Base-by-base conservation (phyloP, 2,329 filamentous ascomycete species). In the Atkinsonella texensis region DNA sequence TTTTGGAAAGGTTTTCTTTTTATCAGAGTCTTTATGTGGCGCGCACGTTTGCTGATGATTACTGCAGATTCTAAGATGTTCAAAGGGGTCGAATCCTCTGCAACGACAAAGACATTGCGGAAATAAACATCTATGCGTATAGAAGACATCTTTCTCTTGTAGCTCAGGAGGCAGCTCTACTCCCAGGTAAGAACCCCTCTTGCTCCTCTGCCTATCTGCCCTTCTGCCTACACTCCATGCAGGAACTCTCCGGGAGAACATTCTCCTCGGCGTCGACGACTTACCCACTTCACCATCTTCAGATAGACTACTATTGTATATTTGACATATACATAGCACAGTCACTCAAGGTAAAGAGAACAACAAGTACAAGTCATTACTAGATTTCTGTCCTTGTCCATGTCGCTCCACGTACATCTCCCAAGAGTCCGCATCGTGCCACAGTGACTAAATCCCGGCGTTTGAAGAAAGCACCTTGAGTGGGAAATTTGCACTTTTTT, bases 91-190 rank as follows among this genome's bases (percentile, higher is more conserved):
- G 71, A 5, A 82, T 93, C 50, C 69, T 82, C 0, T 77, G 81
- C 62, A 82, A 87, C 61, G 79, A 74, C 5, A 70, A 71, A 48
- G 74, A 84, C 58, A 79, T 89, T 43, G 64, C 70, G 1, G 62
- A 72, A 1, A 63, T 88, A 49, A 77, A 83, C 51, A 72, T 84
- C 0, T 74, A 74, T 54, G 68, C 74, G 17, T 88, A 88, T 62
- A 78, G 86, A 41, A 73, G 74, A 52, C 68, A 79, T 38, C 71
- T 89, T 12, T 83, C 84, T 1, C 74, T 90, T 0, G 86, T 90
- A 0, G 80, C 84, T 3, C 86, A 90, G 64, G 85, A 90, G 62
- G 76, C 86, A 9, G 83, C 81, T 0, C 73, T 90, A 0, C 89
- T 87, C 60, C 80, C 83, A 63, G 82, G 81, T 56, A 67, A 63